Base-by-base conservation (phyloP, 176 grass and related monocot species). In the Stipa capillata region DNA sequence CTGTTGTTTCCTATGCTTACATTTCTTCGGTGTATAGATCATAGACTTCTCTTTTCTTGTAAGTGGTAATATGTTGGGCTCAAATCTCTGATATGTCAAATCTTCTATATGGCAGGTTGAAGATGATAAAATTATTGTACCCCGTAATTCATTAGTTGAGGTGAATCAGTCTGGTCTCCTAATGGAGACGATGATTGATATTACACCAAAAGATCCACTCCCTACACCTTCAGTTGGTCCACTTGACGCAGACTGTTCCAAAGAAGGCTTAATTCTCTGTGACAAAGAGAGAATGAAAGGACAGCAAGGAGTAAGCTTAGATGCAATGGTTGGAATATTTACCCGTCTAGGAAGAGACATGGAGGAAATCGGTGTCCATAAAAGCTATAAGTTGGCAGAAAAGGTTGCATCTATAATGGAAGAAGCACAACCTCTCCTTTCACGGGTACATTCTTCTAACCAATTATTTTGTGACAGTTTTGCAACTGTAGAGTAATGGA, bases 81-180 rank as follows among this genome's bases (percentile, higher is more conserved):
- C 24, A 62, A n/a, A 65, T 41, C 82, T 57, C 6, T 52, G 7
- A 40, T 50, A 57, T 27, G 23, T 47, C 27, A 45, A 69, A 29
- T 28, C 66, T 84, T 79, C 12, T 45, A 32, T 50, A 47, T 73
- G 58, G 3, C 70, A 99, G 96, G 81, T 99, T 67, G 96, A 95
- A 34, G 96, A 99, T 85, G 96, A 95, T 71, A 93, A 95, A 77
- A 93, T 95, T 59, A 91, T 99, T 49, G 68, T 99, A 72, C 96
- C 96, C 15, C 83, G 81, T 36, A 99, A 99, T 83, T 99, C 96
- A 7, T 31, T 83, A 25, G 88, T 99, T 56, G 96, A 95, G 80
- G 96, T 95, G 40, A 99, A 99, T 39, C 96, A 99, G 72, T 99
- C 96, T 5, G 96, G 96, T 32, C 96, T 99, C 62, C 96, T 99